Conservation (phyloP, 208 protist genomes). For the Crithidia mellificae region DNA sequence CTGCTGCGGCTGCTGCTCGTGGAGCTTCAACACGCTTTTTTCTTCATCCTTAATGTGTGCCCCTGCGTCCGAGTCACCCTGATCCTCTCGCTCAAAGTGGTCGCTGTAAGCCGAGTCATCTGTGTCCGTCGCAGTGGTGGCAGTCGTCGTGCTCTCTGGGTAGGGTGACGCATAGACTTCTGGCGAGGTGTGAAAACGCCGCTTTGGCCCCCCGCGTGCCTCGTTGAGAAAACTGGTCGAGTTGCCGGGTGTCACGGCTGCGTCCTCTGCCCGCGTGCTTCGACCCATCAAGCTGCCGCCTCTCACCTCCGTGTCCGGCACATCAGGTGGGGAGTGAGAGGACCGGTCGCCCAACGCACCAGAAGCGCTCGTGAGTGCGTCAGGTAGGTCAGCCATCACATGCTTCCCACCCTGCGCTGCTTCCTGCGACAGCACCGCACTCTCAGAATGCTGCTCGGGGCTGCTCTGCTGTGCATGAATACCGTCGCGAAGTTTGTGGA, state of each 20-base stretch:
- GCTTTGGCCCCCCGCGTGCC: neutral
- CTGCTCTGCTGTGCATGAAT: neutral
- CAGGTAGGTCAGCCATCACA: neutral
- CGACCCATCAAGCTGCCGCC: neutral
- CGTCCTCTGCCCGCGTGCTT: neutral
- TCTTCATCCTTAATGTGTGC: too few species aligned
- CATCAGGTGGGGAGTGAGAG: neutral
- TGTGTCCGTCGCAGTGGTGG: neutral
- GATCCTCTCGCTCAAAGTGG: constrained; percentile 6
- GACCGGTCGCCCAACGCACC: neutral
- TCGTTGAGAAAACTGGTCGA: neutral
- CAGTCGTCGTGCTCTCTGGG: neutral
- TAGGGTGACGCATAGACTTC: neutral
- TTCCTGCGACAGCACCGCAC: neutral
- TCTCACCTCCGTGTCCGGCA: neutral
- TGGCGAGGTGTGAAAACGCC: constrained; percentile 4
- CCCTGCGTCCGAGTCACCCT: too few species aligned
- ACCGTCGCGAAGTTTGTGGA: constrained; percentile 20
- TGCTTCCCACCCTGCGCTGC: neutral
- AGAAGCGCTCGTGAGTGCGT: neutral
- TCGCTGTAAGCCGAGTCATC: constrained; percentile 6
- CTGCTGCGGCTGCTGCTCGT: neutral
- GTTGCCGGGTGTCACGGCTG: neutral
- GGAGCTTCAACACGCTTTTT: too few species aligned
- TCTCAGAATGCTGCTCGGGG: neutral